Percentiles rank a stretch among this genome's conserved stretches.
These are phyloP conservation scores for Lasiodiplodia theobromae DNA, from an alignment of 2,329 filamentous ascomycete genomes.

Conservation along the genomic window DNA sequence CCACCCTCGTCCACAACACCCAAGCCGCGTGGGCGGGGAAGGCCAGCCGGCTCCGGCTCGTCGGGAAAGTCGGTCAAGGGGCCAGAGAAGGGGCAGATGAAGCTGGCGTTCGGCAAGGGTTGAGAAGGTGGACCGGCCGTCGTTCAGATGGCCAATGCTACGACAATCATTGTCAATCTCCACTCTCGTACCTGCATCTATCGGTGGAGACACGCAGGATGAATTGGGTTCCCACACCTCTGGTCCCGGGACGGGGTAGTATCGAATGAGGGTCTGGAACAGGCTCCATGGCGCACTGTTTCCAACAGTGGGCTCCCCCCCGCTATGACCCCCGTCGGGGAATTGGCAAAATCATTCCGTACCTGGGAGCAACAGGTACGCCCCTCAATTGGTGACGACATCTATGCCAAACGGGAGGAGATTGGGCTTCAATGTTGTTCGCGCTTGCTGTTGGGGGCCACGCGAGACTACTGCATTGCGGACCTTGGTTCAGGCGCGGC, in stretches of 20 bases:
- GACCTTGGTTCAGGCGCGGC: background rate
- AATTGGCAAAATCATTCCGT: background rate
- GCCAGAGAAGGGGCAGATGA: slow-evolving; percentile 54
- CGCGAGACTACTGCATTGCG: background rate
- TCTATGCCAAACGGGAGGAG: background rate
- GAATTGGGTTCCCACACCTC: background rate
- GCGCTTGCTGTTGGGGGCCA: background rate
- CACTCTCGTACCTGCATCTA: background rate
- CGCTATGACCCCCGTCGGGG: slow-evolving; percentile 5
- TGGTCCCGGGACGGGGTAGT: background rate
- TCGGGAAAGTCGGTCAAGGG: slow-evolving; percentile 33
- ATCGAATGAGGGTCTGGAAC: background rate
- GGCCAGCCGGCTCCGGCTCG: slow-evolving; percentile 41
- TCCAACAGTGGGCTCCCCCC: background rate
- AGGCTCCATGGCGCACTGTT: background rate
- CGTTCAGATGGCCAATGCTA: background rate
- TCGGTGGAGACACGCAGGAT: background rate
- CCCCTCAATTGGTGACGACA: background rate
- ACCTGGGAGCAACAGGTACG: background rate
- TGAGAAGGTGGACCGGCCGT: slow-evolving; percentile 8
- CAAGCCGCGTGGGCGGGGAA: slow-evolving; percentile 42
- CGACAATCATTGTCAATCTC: background rate
- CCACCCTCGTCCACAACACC: slow-evolving; percentile 35
- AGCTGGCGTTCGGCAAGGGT: slow-evolving; percentile 51
- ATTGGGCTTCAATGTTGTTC: background rate